Conservation (phyloP, 805 yeast species). For the Nakazawaea anatomiae region DNA sequence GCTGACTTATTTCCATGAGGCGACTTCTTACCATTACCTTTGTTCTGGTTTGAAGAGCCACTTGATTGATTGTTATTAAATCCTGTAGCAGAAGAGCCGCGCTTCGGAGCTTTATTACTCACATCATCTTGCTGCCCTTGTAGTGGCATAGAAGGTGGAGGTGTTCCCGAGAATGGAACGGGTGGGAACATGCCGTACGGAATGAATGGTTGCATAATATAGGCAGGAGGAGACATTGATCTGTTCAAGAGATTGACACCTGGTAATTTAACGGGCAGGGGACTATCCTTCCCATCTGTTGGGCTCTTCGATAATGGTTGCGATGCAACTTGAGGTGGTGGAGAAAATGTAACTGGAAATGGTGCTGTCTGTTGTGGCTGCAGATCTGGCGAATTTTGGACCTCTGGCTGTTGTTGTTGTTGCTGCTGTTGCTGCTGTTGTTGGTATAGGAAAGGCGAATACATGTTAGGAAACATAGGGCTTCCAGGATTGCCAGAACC, state of each 20-base stretch:
- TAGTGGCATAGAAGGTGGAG: slow-evolving; percentile 14
- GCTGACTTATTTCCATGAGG: slow-evolving; percentile 3
- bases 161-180: slow-evolving; percentile 13
- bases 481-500: background rate
- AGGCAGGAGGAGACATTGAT: slow-evolving; percentile 24
- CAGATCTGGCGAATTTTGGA: background rate
- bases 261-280: slow-evolving; percentile 1
- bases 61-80: background rate
- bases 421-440: slow-evolving; percentile 1
- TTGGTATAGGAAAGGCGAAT: slow-evolving; percentile 6
- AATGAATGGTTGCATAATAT: slow-evolving; percentile 44
- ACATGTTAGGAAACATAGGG: slow-evolving; percentile 11
- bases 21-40: background rate
- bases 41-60: slow-evolving; percentile 7
- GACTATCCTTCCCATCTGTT: background rate
- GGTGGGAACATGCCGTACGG: slow-evolving; percentile 35
- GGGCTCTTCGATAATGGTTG: background rate
- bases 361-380: background rate
- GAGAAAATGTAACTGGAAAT: background rate
- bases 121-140: slow-evolving; percentile 3
- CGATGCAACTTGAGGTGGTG: background rate
- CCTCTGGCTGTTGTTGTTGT: background rate
- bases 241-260: slow-evolving; percentile 12
- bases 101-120: background rate
- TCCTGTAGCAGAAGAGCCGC: background rate